Percentiles rank a stretch among this genome's conserved stretches.
phyloP scores from a whole-genome alignment of 2,329 filamentous ascomycete genomes.

The Eutypella sp. region DNA sequence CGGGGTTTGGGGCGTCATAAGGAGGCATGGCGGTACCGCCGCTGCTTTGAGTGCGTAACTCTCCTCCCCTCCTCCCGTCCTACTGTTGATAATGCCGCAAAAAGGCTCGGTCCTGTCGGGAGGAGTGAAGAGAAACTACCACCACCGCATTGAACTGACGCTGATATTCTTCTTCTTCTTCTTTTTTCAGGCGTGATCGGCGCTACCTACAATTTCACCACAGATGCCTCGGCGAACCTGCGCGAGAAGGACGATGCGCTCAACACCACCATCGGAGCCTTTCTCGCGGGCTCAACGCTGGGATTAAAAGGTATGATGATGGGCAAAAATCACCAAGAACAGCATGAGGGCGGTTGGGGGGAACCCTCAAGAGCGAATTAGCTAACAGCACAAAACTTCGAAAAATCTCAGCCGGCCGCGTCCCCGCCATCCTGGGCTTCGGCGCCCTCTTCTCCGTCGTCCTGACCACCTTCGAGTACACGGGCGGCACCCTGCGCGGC shows the following conservation, averaged over 20 bases:
- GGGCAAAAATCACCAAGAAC: too few relatives aligned
- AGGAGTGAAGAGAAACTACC: neutral
- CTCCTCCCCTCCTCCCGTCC: too few relatives aligned
- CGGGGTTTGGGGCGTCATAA: slow-evolving; percentile 75
- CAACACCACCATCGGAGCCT: slow-evolving; percentile 71
- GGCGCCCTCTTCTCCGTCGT: slow-evolving; percentile 51
- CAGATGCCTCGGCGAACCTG: slow-evolving; percentile 74
- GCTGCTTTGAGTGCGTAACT: slow-evolving; percentile 50
- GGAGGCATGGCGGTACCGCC: slow-evolving; percentile 70
- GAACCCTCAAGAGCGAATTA: too few relatives aligned
- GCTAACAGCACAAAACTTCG: too few relatives aligned
- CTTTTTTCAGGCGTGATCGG: slow-evolving; percentile 74
- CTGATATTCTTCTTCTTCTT: too few relatives aligned
- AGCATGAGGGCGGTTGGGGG: too few relatives aligned
- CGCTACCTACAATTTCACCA: slow-evolving; percentile 72
- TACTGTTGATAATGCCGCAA: too few relatives aligned
- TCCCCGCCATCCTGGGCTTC: slow-evolving; percentile 59
- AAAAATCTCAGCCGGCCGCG: slow-evolving; percentile 51
- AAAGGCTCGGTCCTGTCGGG: too few relatives aligned
- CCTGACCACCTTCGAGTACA: slow-evolving; percentile 58
- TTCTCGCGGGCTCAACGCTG: slow-evolving; percentile 66
- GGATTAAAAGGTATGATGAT: slow-evolving; percentile 64
- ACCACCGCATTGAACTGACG: slow-evolving; percentile 13
- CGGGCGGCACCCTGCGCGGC: slow-evolving; percentile 53
- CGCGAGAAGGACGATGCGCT: slow-evolving; percentile 76